Base-by-base conservation (phyloP, 2,329 filamentous ascomycete species). In the Eutypa lata region DNA sequence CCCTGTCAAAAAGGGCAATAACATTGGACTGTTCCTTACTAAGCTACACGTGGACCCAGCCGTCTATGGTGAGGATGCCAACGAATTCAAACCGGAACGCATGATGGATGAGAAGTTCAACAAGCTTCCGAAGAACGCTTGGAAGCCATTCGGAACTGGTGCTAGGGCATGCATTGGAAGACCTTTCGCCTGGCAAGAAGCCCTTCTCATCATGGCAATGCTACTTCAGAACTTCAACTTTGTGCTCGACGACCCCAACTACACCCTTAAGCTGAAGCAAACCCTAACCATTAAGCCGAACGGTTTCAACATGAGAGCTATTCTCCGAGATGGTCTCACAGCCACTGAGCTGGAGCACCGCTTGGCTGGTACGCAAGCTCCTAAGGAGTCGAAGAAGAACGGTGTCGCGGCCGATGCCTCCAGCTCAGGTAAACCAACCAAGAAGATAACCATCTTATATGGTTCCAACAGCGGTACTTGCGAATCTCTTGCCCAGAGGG, bases 101-200 rank as follows among this genome's bases (percentile, higher is more conserved):
- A 89, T 91, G 86, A 69, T 86, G 0, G 84, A 89, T 38, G 86
- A 85, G 14, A 76, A 80, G 22, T 91, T 90, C 61, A 80, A 83
- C 54, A 80, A 81, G 24, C 75, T 89, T 6, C 86, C 83, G 28
- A 77, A 77, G 14, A 82, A 82, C 50, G 77, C 78, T 31, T 88
- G 83, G 84, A 88, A 89, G 70, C 87, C 89, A 3, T 92, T 91
- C 60, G 89, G 89, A 1, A 88, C 88, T 53, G 88, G 88, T 1
- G 76, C 80, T 57, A 74, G 89, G 50, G 85, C 75, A 1, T 92
- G 88, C 60, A 91, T 91, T 55, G 89, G 89, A 3, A 75, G 87
- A 1, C 77, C 82, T 0, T 91, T 91, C 65, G 87, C 88, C 1
- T 88, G 85, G 84, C 88, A 92, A 64, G 89, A 92, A 68, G 77